Percentiles rank a stretch among this genome's conserved stretches.
Conservation (phyloP, 352 stramenopile genomes). For the Salisapilia sapeloensis region DNA sequence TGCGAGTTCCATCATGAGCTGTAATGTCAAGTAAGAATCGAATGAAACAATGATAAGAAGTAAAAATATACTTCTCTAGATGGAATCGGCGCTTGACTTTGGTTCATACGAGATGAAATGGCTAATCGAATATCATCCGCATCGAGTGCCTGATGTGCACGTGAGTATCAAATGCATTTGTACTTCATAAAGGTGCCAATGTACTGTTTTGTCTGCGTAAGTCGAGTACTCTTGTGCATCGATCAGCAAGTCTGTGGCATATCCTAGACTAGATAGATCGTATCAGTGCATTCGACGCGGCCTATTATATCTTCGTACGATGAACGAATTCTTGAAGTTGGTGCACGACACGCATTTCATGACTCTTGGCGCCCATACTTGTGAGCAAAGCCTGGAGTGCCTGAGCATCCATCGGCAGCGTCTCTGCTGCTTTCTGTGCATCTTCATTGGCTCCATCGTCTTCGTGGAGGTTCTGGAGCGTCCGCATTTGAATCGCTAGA, state of each 20-base stretch:
- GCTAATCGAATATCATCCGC: constrained; percentile 61
- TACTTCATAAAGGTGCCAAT: neutral
- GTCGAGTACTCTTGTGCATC: constrained; percentile 73
- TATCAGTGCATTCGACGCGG: constrained; percentile 1
- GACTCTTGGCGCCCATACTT: constrained; percentile 68
- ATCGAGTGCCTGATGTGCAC: constrained; percentile 60
- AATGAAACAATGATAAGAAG: neutral
- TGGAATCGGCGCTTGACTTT: constrained; percentile 59
- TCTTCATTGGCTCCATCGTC: constrained; percentile 29
- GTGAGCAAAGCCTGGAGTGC: constrained; percentile 41
- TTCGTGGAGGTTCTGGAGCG: constrained; percentile 40
- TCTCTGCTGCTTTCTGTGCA: constrained; percentile 13
- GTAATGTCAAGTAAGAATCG: neutral
- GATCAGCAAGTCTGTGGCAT: constrained; percentile 66
- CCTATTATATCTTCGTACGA: constrained; percentile 14
- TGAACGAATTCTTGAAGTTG: constrained; percentile 78
- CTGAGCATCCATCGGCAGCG: constrained; percentile 37
- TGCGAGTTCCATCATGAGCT: constrained; percentile 78
- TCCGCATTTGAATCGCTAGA: constrained; percentile 25
- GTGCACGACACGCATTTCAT: constrained; percentile 58
- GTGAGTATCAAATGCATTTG: no score
- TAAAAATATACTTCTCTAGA: constrained; percentile 29
- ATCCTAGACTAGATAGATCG: constrained; percentile 15
- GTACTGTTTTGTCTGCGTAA: constrained; percentile 57
- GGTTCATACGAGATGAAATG: constrained; percentile 56